Evolutionary conservation across 2,329 filamentous ascomycete species (phyloP), one percentile per base, ranked within the genome.

Genomic region (Alternaria ethzedia): DNA sequence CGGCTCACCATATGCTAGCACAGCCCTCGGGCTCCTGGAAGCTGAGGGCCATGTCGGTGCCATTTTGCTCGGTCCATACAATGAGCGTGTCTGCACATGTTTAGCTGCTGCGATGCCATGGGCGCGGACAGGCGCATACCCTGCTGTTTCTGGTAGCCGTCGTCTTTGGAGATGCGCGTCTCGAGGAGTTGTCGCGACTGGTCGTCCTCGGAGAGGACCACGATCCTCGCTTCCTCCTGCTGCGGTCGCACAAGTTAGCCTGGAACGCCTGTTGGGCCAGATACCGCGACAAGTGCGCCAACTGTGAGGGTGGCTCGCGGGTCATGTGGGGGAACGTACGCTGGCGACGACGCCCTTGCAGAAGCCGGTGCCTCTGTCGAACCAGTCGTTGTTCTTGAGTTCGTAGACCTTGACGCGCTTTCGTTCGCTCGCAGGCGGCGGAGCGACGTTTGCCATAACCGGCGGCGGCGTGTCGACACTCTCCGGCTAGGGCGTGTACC

Each of bases 361-460:
- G 81, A 97, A 97, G 67, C 96, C 96, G 51, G 96, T 99, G 69
- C 96, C 96, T 76, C 95, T 88, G 83, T 99, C 96, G 80, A 95
- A 97, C 96, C 96, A 99, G 88, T 98, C 96, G 86, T 97, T 97
- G 83, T 97, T 94, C 81, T 93, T 93, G 76, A 99, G 88, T 85
- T 98, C 96, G 82, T 99, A 99, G 79, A 99, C 96, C 86, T 99
- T 99, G 82, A 98, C 96, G 86, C 96, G 83, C 78, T 84, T 85
- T 76, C 82, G 82, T 75, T 85, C 83, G 73, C 82, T 84, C 70
- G 82, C 78, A 67, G 83, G 81, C 72, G 81, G 78, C 68, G 80
- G 75, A 71, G 77, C 79, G 63, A 59, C 50, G 63, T 50, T 57
- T 57, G 63, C 59, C 63, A 65, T 65, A 54, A 32, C 59, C 61